phyloP scores from a whole-genome alignment of 2,329 filamentous ascomycete genomes.

The Alternaria sp. region DNA sequence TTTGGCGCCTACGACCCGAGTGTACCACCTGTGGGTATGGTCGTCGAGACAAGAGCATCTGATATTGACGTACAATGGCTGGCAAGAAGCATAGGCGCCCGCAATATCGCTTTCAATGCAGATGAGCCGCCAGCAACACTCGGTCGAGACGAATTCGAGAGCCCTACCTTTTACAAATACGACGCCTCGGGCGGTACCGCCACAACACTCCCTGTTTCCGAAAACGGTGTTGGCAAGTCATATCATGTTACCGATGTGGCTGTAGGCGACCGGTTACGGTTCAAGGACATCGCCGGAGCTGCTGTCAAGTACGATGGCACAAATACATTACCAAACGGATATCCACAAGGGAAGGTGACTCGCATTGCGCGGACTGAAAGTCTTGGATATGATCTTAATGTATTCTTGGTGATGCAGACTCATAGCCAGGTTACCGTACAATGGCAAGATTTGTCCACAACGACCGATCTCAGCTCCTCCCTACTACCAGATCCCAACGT shows the following conservation, averaged over 20 bases:
- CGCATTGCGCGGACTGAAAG: conserved; percentile 58
- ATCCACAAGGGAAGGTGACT: conserved; percentile 54
- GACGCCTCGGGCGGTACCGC: conserved; percentile 47
- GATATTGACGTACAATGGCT: conserved; percentile 63
- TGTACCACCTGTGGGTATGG: conserved; percentile 59
- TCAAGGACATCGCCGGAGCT: conserved; percentile 62
- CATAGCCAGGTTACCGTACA: conserved; percentile 62
- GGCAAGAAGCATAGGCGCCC: conserved; percentile 53
- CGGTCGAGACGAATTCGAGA: conserved; percentile 54
- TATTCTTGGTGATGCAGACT: conserved; percentile 62
- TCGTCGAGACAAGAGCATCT: conserved; percentile 60
- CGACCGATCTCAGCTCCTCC: conserved; percentile 56
- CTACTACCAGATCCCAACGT: conserved; percentile 61
- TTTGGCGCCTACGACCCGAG: conserved; percentile 62
- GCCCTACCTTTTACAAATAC: conserved; percentile 55
- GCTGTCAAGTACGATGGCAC: conserved; percentile 61
- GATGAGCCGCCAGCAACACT: conserved; percentile 47
- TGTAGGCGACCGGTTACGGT: conserved; percentile 62
- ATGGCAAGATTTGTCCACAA: conserved; percentile 66
- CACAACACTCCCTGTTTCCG: conserved; percentile 32
- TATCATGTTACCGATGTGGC: conserved; percentile 53
- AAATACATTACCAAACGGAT: conserved; percentile 35
- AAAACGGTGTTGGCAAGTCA: conserved; percentile 36
- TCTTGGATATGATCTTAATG: conserved; percentile 66
- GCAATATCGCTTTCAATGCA: conserved; percentile 26